These are phyloP conservation scores for Fraxinus platypoda DNA, from an alignment of 305 asterid species.

Conservation along the genomic window DNA sequence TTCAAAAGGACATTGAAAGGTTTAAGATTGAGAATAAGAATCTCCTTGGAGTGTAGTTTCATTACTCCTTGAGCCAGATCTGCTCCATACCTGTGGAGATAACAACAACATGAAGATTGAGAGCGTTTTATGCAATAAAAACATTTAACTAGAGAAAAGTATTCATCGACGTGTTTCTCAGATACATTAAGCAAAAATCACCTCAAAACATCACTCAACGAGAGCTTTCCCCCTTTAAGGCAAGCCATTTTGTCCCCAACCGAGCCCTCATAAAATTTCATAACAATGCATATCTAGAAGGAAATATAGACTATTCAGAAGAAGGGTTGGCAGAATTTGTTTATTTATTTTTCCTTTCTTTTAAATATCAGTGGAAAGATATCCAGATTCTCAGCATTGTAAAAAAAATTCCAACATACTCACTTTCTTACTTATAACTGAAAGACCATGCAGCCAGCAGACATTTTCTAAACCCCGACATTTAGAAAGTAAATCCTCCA, in stretches of 20 bases:
- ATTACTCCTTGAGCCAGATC: slow-evolving; percentile 86
- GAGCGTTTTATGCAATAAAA: not conserved
- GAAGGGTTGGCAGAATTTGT: not conserved
- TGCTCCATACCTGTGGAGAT: slow-evolving; percentile 63
- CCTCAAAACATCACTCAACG: slow-evolving; percentile 79
- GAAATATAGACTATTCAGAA: slow-evolving; percentile 24
- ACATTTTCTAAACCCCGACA: slow-evolving; percentile 64
- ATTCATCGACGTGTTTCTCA: not conserved
- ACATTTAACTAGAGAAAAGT: not conserved
- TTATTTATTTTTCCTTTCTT: not conserved
- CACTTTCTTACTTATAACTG: slow-evolving; percentile 69
- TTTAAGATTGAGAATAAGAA: slow-evolving; percentile 77
- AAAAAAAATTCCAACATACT: slow-evolving; percentile 26
- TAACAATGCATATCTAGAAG: slow-evolving; percentile 75
- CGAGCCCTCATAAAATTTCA: slow-evolving; percentile 85
- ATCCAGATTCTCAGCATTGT: slow-evolving; percentile 1
- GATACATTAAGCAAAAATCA: slow-evolving; percentile 28
- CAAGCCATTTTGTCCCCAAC: slow-evolving; percentile 80
- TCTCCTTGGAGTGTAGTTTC: slow-evolving; percentile 76
- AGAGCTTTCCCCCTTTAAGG: slow-evolving; percentile 61
- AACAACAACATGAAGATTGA: not conserved
- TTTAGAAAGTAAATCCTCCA: slow-evolving; percentile 53
- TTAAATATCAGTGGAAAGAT: not conserved
- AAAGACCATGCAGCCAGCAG: slow-evolving; percentile 63
- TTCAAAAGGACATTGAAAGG: slow-evolving; percentile 77